Base-by-base conservation (phyloP, 352 stramenopile genomes). In the Aphanomyces stellatus region DNA sequence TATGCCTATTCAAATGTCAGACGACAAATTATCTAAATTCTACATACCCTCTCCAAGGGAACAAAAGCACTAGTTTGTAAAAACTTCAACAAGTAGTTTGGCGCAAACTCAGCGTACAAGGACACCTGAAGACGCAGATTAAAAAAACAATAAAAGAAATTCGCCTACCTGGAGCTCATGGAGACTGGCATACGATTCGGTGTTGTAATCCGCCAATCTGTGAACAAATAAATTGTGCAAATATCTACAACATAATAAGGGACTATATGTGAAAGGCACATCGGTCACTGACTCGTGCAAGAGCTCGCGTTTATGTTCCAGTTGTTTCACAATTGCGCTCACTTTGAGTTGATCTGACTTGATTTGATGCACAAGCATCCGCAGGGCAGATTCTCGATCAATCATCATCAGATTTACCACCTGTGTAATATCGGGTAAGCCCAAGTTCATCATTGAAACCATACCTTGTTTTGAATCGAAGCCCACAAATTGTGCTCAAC, bases 41-140 rank as follows among this genome's bases (percentile, higher is more conserved):
- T 64, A 51, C 53, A 5, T 28, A 90, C 84, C 80, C 91, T 93
- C 57, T 93, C 82, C 25, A 93, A 66, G 17, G 85, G 82, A 30
- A 93, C 82, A 63, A 91, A 91, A 30, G 88, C 88, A 72, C 79
- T 90, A 3, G 76, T 90, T 55, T 91, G 82, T 17, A 93, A 69
- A 48, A 93, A 93, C 59, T 80, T 82, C 15, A 93, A 73, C 69
- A 93, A 51, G 42, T 81, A 82, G 11, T 72, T 51, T 2, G 82
- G 85, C 13, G 73, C 66, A 43, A 88, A 93, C 40, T 91, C 74
- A 0, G 82, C 71, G 73, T 93, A 91, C 1, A 93, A 60, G 6
- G 80, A 78, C 10, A 93, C 81, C 70, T 93, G 80, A 31, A 33
- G 5, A 51, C 51, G 7, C 19, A 25, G 27, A 22, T 3, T 42